A percentile compares a stretch with the other conserved stretches of the same genome.
Evolutionary conservation across 257 asterid genomes (phyloP).

Genomic region (Scutellaria galericulata): DNA sequence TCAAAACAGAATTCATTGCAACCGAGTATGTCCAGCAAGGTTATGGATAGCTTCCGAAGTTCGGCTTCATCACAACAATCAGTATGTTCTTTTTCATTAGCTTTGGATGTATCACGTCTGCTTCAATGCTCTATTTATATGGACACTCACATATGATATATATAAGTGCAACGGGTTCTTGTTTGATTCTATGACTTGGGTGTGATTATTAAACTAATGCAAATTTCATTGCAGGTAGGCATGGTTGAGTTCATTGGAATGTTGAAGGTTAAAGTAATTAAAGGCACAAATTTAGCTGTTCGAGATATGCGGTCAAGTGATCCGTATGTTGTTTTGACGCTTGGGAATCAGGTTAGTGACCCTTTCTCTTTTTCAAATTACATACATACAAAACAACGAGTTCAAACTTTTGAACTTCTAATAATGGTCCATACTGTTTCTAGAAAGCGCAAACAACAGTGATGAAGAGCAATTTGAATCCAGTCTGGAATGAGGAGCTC

Average conservation of each 20-base stretch:
- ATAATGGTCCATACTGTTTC: slow-evolving; percentile 30
- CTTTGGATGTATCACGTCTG: not conserved
- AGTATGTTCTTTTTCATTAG: slow-evolving; percentile 49
- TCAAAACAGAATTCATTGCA: slow-evolving; percentile 61
- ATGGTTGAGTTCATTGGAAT: slow-evolving; percentile 92
- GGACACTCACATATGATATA: not conserved
- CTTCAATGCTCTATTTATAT: not conserved
- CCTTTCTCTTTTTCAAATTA: not conserved
- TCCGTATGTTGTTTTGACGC: slow-evolving; percentile 85
- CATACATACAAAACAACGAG: not conserved
- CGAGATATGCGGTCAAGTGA: slow-evolving; percentile 96
- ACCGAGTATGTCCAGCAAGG: slow-evolving; percentile 72
- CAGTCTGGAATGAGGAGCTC: slow-evolving; percentile 92
- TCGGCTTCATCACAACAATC: slow-evolving; percentile 64
- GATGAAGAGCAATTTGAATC: slow-evolving; percentile 83
- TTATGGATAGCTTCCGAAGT: slow-evolving; percentile 67
- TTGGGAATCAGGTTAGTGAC: slow-evolving; percentile 81
- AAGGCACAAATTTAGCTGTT: slow-evolving; percentile 85
- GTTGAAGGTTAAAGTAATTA: slow-evolving; percentile 76
- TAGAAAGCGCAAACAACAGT: slow-evolving; percentile 86
- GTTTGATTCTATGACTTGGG: slow-evolving; percentile 27
- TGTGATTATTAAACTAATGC: slow-evolving; percentile 24
- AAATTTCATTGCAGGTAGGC: slow-evolving; percentile 68
- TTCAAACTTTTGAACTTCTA: not conserved
- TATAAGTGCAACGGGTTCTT: slow-evolving; percentile 13